These are phyloP conservation scores for Fusarium keratoplasticum DNA, from an alignment of 2,329 filamentous ascomycete genomes.

Conservation along the genomic window DNA sequence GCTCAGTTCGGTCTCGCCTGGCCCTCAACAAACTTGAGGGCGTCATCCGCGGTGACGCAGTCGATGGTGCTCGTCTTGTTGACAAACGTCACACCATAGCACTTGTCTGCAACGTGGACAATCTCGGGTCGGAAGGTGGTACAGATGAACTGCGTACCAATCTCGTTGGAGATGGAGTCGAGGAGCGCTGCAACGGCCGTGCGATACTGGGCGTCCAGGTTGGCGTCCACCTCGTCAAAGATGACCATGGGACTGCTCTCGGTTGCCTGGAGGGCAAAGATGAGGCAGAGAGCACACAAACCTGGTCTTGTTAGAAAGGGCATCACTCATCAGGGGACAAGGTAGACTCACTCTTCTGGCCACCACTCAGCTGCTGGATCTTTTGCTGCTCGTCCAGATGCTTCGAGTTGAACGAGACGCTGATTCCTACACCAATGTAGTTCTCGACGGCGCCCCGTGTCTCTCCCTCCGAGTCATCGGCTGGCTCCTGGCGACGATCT, in stretches of 20 bases:
- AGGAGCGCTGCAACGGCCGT: constrained; percentile 94
- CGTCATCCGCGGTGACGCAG: constrained; percentile 87
- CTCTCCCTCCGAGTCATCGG: constrained; percentile 73
- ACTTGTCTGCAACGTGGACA: constrained; percentile 94
- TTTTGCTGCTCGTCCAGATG: constrained; percentile 95
- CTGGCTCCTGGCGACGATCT: constrained; percentile 71
- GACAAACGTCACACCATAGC: constrained; percentile 93
- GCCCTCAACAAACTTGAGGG: constrained; percentile 93
- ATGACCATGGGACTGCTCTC: constrained; percentile 99
- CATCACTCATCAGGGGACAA: neutral
- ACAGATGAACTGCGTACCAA: constrained; percentile 89
- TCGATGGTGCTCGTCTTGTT: constrained; percentile 96
- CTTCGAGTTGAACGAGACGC: constrained; percentile 98
- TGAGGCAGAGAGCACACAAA: constrained; percentile 94
- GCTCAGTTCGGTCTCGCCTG: constrained; percentile 61
- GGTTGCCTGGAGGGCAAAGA: constrained; percentile 98
- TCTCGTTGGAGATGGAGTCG: constrained; percentile 77
- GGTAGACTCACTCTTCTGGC: constrained; percentile 87
- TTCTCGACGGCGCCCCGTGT: constrained; percentile 85
- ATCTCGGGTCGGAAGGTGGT: constrained; percentile 99
- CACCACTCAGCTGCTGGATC: constrained; percentile 96
- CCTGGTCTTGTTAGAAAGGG: constrained; percentile 59
- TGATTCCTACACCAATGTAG: constrained; percentile 96
- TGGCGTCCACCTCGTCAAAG: constrained; percentile 98
- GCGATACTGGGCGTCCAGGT: constrained; percentile 96